Base-by-base conservation (phyloP, 2,329 filamentous ascomycete genomes). In the Trichoderma sp. region DNA sequence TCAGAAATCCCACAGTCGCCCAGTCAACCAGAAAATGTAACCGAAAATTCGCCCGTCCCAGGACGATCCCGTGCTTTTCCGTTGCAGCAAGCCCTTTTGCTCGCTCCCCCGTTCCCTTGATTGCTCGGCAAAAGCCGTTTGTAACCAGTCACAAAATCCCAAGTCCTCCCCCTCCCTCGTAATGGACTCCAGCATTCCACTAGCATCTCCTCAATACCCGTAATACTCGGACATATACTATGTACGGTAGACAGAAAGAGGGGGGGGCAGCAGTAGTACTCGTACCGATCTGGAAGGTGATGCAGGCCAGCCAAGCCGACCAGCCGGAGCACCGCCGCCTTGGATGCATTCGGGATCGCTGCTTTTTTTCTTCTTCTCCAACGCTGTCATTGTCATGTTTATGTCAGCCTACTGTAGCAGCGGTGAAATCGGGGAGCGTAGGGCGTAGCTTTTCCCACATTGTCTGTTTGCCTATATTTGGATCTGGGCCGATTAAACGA, bases 241-340 rank as follows among this genome's bases (percentile, higher is more conserved):
- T n/a, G n/a, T n/a, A n/a, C n/a, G n/a, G 42, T 22, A 45, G 19
- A 10, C n/a, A 45, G 27, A 17, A n/a, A 25, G 22, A n/a, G 37
- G 17, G 13, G 37, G 35, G 35, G 17, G 35, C 25, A 29, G 29
- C 25, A 13, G 29, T 17, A n/a, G 39, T 42, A n/a, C 39, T 45
- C 42, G 42, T 34, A 65, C 61, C n/a, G 27, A 65, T 35, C 15
- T 65, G 61, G 61, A 57, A 65, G 61, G 61, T 65, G 37, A 15
- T 50, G 19, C 35, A n/a, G 1, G 27, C 22, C 35, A 7, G 22
- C 9, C 37, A 29, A 58, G 56, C 56, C 35, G 56, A 58, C 25
- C 37, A 59, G 17, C 57, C 57, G 37, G 35, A 59, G 37, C 54
- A 39, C 34, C 54, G 54, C 34, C 42, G 25, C 48, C 48, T 52